Evolutionary conservation across 2,329 filamentous ascomycete species (phyloP).

Genomic region (Calonectria crousiana): DNA sequence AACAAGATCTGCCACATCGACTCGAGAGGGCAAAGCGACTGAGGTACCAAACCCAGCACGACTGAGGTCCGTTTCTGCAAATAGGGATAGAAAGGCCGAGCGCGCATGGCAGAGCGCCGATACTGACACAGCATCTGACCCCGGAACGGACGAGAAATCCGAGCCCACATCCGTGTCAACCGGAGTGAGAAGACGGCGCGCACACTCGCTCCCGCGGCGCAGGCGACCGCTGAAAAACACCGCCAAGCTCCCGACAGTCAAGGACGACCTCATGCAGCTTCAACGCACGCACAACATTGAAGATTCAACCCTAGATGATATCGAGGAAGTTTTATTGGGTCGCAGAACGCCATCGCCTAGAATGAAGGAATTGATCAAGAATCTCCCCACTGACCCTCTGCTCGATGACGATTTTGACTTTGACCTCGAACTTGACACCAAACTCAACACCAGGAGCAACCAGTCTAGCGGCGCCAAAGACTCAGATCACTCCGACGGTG

Average conservation of each 20-base stretch:
- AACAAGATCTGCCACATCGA: slow-evolving; percentile 12
- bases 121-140: slow-evolving; percentile 49
- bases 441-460: slow-evolving; percentile 41
- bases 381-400: slow-evolving; percentile 39
- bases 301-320: slow-evolving; percentile 70
- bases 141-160: slow-evolving; percentile 44
- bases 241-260: slow-evolving; percentile 65
- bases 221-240: slow-evolving; percentile 65
- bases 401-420: slow-evolving; percentile 41
- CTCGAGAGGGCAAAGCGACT: slow-evolving; percentile 33
- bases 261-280: slow-evolving; percentile 67
- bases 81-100: slow-evolving; percentile 43
- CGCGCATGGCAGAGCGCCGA: slow-evolving; percentile 40
- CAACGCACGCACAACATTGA: slow-evolving; percentile 66
- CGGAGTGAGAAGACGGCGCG: slow-evolving; percentile 44
- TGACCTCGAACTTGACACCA: slow-evolving; percentile 42
- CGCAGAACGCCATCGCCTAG: slow-evolving; percentile 46
- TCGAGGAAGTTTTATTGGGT: slow-evolving; percentile 63
- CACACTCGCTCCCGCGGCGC: slow-evolving; percentile 57
- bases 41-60: slow-evolving; percentile 29
- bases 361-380: slow-evolving; percentile 41
- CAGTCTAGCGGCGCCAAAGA: slow-evolving; percentile 35
- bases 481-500: slow-evolving; percentile 50
- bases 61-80: slow-evolving; percentile 32
- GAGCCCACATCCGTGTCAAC: slow-evolving; percentile 37